Conservation (phyloP, 2,329 filamentous ascomycete species). For the Sclerotinia sclerotiorum region DNA sequence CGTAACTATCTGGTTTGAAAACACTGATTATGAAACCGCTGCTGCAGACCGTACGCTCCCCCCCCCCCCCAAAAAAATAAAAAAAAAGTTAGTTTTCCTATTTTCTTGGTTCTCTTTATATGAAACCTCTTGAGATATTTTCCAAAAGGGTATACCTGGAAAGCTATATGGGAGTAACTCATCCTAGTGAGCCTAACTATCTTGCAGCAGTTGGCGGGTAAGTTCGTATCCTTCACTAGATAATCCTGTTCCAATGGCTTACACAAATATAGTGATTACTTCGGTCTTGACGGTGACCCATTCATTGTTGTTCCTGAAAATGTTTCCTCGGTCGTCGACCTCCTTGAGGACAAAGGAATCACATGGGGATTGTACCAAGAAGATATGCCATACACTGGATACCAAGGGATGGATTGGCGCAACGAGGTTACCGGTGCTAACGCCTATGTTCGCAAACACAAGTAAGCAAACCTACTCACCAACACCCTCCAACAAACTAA, state of each 20-base stretch:
- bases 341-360: conserved; percentile 64
- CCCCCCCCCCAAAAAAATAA: no score
- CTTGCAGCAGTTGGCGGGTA: conserved; percentile 61
- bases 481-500: not conserved
- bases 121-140: no score
- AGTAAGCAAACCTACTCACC: conserved; percentile 45
- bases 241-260: not conserved
- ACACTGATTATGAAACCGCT: conserved; percentile 67
- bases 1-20: conserved; percentile 75
- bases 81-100: no score
- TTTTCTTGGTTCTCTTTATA: no score
- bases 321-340: conserved; percentile 65
- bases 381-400: conserved; percentile 73
- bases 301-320: conserved; percentile 60
- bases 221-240: not conserved
- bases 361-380: conserved; percentile 75
- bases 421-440: conserved; percentile 67
- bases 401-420: conserved; percentile 61
- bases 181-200: conserved; percentile 77
- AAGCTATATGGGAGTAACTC: conserved; percentile 63
- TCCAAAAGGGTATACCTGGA: conserved; percentile 64
- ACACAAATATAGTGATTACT: conserved; percentile 48
- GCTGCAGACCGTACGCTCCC: conserved; percentile 58
- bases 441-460: conserved; percentile 83
- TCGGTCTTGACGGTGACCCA: conserved; percentile 69